phyloP scores from a whole-genome alignment of 2,329 filamentous ascomycete species.

The Ceratocystis harringtonii region DNA sequence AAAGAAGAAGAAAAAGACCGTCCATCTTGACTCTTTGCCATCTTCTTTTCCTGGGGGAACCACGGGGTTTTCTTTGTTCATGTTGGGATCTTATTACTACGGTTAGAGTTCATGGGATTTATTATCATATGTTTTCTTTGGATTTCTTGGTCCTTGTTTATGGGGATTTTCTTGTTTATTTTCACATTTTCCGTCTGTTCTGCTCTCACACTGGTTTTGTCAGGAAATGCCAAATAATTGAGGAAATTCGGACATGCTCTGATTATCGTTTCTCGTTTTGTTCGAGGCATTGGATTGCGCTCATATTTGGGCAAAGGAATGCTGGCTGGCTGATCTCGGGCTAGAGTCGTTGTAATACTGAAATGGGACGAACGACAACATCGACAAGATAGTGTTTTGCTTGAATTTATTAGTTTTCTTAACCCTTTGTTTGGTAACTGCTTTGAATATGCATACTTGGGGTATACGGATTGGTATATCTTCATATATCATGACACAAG shows the following conservation, averaged over 20 bases:
- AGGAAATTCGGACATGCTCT: background rate
- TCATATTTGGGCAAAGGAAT: background rate
- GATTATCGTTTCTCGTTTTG: background rate
- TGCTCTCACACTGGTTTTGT: background rate
- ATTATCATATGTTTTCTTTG: slow-evolving; percentile 2
- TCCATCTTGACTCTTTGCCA: background rate
- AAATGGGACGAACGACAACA: background rate
- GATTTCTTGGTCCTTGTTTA: background rate
- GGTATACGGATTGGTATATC: background rate
- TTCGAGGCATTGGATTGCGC: background rate
- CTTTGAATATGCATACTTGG: background rate
- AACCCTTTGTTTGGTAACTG: background rate
- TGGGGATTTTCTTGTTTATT: background rate
- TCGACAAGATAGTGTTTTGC: background rate
- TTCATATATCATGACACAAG: background rate
- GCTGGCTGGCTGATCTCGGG: background rate
- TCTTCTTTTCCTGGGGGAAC: background rate
- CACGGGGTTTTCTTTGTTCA: background rate
- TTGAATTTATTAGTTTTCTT: background rate
- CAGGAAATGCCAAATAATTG: background rate
- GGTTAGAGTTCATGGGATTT: slow-evolving; percentile 2
- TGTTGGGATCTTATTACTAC: slow-evolving; percentile 4
- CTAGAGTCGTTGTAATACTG: background rate
- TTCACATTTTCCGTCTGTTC: background rate
- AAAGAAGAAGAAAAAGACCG: background rate